These are phyloP conservation scores for Sungouiozyma ichnusensis DNA, from an alignment of 805 yeast genomes.

Conservation along the genomic window DNA sequence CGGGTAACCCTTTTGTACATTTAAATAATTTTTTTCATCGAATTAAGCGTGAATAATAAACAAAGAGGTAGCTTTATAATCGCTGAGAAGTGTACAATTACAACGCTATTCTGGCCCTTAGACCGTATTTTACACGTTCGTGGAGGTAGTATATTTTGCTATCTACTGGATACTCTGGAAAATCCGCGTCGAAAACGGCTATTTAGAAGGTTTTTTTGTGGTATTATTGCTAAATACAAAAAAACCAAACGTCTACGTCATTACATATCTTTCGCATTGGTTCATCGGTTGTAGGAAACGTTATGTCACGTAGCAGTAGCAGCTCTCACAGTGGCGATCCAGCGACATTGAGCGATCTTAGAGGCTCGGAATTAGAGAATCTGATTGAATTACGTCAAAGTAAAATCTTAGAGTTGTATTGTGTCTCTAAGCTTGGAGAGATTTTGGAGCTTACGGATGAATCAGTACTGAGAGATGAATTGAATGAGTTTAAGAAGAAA, in stretches of 20 bases:
- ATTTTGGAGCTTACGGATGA: conserved; percentile 33
- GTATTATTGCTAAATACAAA: too few species aligned
- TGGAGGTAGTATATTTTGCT: neutral
- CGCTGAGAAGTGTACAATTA: neutral
- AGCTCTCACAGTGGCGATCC: neutral
- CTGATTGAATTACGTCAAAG: conserved; percentile 44
- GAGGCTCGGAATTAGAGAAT: conserved; percentile 14
- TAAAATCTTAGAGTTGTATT: conserved; percentile 51
- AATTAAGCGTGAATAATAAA: too few species aligned
- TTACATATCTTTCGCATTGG: neutral
- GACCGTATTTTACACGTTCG: neutral
- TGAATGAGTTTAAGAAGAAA: conserved; percentile 38
- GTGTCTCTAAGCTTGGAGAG: conserved; percentile 43
- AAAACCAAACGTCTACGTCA: too few species aligned
- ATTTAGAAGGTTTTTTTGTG: neutral
- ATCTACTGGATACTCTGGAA: neutral
- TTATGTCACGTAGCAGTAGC: neutral
- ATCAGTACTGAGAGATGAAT: conserved; percentile 30
- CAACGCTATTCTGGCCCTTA: neutral
- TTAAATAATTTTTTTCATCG: too few species aligned
- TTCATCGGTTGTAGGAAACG: neutral
- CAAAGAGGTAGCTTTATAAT: too few species aligned
- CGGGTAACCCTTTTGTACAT: too few species aligned
- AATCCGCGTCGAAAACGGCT: neutral
- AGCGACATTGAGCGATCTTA: neutral